phyloP scores from a whole-genome alignment of 345 rosid species.

The Aquilaria yunnanensis region DNA sequence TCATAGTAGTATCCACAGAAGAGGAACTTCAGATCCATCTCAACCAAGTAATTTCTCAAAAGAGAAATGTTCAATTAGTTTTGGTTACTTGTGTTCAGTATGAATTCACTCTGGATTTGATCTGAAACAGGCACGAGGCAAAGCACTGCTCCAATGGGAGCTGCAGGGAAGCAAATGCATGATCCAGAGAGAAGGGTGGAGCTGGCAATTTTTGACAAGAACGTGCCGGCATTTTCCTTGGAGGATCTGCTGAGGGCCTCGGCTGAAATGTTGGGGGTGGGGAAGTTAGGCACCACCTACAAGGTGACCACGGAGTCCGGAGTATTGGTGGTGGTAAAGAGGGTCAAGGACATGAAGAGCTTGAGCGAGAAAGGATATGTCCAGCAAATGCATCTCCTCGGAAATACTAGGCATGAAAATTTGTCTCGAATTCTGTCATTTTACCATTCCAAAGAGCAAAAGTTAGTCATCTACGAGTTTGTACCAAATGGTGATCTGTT shows the following conservation, averaged over 20 bases:
- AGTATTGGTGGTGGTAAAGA: slow-evolving; percentile 35
- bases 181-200: slow-evolving; percentile 43
- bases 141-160: slow-evolving; percentile 1
- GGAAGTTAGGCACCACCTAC: slow-evolving; percentile 41
- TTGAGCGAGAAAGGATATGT: slow-evolving; percentile 38
- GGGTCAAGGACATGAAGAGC: slow-evolving; percentile 26
- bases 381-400: slow-evolving; percentile 47
- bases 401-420: slow-evolving; percentile 44
- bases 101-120: slow-evolving; percentile 14
- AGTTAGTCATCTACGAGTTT: slow-evolving; percentile 44
- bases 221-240: slow-evolving; percentile 33
- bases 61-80: no score
- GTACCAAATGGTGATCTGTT: slow-evolving; percentile 37
- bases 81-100: neutral
- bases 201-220: slow-evolving; percentile 35
- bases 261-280: slow-evolving; percentile 44
- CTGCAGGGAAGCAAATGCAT: slow-evolving; percentile 15
- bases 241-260: slow-evolving; percentile 56
- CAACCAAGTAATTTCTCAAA: no score
- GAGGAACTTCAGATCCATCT: slow-evolving; percentile 5
- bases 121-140: neutral
- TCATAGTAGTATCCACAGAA: slow-evolving; percentile 13
- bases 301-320: slow-evolving; percentile 46
- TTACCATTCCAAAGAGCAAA: slow-evolving; percentile 46
- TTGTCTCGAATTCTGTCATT: slow-evolving; percentile 37